These are phyloP conservation scores for Cryptosporidium andersoni DNA, from an alignment of 169 alveolate genomes.

Conservation along the genomic window DNA sequence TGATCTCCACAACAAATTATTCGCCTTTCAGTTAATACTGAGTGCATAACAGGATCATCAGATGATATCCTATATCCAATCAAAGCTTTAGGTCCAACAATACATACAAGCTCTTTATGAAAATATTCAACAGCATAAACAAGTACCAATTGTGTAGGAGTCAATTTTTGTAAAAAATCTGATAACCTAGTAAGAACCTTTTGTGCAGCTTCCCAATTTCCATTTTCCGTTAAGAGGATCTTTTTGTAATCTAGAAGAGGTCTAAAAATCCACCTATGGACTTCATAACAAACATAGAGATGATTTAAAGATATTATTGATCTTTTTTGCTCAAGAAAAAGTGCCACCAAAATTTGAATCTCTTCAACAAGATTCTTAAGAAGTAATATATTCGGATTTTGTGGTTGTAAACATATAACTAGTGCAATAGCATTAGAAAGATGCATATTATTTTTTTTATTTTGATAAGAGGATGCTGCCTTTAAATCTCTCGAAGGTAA, in stretches of 20 bases:
- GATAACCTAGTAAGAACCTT: conserved; percentile 43
- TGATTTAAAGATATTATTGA: background rate
- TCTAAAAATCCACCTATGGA: conserved; percentile 64
- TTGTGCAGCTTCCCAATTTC: conserved; percentile 16
- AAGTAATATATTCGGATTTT: conserved; percentile 60
- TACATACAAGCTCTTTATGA: conserved; percentile 16
- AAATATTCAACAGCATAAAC: conserved; percentile 26
- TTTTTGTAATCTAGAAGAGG: conserved; percentile 13
- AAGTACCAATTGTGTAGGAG: conserved; percentile 27
- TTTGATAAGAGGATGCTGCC: too few relatives aligned
- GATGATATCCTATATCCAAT: conserved; percentile 30
- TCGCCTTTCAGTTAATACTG: background rate
- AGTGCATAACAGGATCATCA: background rate
- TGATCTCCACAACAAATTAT: conserved; percentile 1
- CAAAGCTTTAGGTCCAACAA: conserved; percentile 36
- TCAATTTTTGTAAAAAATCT: conserved; percentile 1
- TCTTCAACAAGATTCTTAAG: conserved; percentile 21
- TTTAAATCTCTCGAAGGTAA: too few relatives aligned
- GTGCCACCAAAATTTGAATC: conserved; percentile 21
- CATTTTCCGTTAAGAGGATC: background rate
- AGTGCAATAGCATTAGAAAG: conserved; percentile 3
- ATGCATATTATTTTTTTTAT: background rate
- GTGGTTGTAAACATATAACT: conserved; percentile 63
- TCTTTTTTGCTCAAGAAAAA: conserved; percentile 39
- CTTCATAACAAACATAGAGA: conserved; percentile 2